Percentiles rank a stretch among this genome's conserved stretches.
These are phyloP conservation scores for Fusarium nematophilum DNA, from an alignment of 2,329 filamentous ascomycete genomes.

Conservation along the genomic window DNA sequence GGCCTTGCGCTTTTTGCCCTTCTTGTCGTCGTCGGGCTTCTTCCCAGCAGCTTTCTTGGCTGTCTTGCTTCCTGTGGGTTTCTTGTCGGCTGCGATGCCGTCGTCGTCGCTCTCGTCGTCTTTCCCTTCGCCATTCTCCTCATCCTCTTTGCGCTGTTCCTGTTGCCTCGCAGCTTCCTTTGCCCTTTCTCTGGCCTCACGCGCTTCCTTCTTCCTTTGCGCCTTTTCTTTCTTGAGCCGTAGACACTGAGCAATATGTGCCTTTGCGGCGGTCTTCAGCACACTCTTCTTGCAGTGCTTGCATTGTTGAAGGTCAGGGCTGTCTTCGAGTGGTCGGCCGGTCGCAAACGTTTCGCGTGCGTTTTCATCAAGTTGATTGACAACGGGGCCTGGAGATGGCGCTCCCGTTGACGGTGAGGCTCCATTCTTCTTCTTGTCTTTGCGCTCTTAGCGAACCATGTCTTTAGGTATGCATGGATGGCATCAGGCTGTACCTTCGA, in stretches of 20 bases:
- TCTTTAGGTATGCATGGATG: not conserved
- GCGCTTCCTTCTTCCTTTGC: constrained; percentile 79
- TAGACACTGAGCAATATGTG: constrained; percentile 86
- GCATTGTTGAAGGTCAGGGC: constrained; percentile 83
- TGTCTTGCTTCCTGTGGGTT: constrained; percentile 54
- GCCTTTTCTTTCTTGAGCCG: constrained; percentile 86
- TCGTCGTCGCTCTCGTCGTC: constrained; percentile 61
- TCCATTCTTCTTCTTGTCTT: constrained; percentile 66
- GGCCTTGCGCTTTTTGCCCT: constrained; percentile 83
- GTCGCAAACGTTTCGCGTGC: constrained; percentile 84
- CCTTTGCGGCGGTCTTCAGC: constrained; percentile 77
- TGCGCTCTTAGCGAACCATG: constrained; percentile 35
- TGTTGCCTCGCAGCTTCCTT: constrained; percentile 70
- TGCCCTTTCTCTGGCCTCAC: constrained; percentile 75
- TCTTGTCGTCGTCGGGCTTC: constrained; percentile 74
- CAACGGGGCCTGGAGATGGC: constrained; percentile 65
- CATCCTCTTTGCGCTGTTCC: constrained; percentile 64
- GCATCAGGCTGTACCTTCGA: constrained; percentile 63
- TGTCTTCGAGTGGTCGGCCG: constrained; percentile 83
- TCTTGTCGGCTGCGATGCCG: constrained; percentile 57
- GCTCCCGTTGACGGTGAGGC: constrained; percentile 56
- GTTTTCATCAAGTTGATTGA: constrained; percentile 78
- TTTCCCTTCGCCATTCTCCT: constrained; percentile 59
- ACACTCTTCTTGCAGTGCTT: constrained; percentile 95
- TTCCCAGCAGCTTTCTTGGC: constrained; percentile 75